Percentiles rank a stretch among this genome's conserved stretches.
phyloP scores from a whole-genome alignment of 331 rosid genomes.

The Acacia pycnantha region DNA sequence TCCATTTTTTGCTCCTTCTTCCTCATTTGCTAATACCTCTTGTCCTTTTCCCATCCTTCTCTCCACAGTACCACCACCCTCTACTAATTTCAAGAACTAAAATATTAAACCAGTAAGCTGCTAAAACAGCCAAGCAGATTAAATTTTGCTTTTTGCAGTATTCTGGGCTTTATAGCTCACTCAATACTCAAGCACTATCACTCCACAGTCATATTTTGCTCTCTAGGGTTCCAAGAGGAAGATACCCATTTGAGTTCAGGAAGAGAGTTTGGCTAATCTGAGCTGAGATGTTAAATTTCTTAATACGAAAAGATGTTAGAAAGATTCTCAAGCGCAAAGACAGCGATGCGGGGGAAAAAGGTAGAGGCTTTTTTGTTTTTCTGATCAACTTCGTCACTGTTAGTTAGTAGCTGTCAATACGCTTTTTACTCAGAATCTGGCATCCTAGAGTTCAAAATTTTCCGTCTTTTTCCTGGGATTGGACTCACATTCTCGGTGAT shows the following conservation, averaged over 20 bases:
- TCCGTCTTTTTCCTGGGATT: background rate
- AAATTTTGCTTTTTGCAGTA: conserved; percentile 2
- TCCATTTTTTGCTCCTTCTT: background rate
- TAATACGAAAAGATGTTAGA: conserved; percentile 63
- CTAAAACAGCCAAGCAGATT: background rate
- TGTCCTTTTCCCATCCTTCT: background rate
- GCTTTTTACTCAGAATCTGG: background rate
- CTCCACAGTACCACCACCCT: background rate
- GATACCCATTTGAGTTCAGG: conserved; percentile 20
- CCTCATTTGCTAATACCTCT: background rate
- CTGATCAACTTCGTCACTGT: background rate
- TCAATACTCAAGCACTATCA: background rate
- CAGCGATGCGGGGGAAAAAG: conserved; percentile 94
- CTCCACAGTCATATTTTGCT: background rate
- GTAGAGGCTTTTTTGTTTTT: conserved; percentile 12
- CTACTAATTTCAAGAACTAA: conserved; percentile 11
- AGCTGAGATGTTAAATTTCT: conserved; percentile 61
- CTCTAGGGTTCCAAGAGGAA: conserved; percentile 30
- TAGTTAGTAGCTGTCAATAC: background rate
- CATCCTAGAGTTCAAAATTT: background rate
- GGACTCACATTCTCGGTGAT: conserved; percentile 8
- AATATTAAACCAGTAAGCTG: background rate
- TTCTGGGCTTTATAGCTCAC: background rate
- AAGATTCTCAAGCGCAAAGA: conserved; percentile 96
- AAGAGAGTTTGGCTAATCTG: background rate